phyloP scores from a whole-genome alignment of 306 rosid species.

The Mucuna pruriens region DNA sequence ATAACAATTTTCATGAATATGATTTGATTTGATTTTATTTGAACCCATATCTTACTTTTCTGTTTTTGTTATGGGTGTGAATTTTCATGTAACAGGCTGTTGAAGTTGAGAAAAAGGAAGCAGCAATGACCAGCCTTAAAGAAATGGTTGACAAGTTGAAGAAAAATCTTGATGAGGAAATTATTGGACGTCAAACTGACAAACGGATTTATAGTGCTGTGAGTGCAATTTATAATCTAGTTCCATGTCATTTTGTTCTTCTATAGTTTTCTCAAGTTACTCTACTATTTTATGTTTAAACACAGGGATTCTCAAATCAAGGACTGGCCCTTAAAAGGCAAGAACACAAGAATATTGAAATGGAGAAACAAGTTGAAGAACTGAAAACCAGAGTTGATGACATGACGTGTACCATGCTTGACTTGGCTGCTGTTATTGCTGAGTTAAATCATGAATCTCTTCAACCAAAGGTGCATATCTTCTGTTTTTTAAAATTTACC shows the following conservation, averaged over 20 bases:
- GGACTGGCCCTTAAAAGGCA: not conserved
- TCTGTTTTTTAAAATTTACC: not conserved
- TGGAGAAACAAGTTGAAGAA: conserved; percentile 7
- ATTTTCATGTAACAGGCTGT: not conserved
- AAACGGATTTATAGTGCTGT: conserved; percentile 14
- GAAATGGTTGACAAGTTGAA: conserved; percentile 1
- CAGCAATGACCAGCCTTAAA: not conserved
- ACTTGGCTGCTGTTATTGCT: not conserved
- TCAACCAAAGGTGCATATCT: not conserved
- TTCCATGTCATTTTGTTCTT: not conserved
- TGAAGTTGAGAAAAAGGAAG: conserved; percentile 13
- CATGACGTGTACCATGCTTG: conserved; percentile 10
- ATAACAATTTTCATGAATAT: not conserved
- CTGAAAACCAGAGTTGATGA: not conserved
- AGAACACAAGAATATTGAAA: not conserved
- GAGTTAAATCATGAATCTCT: not conserved
- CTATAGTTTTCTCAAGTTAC: not conserved
- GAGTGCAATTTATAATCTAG: not conserved
- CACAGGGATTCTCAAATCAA: conserved; percentile 14
- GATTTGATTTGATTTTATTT: no score
- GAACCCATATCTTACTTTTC: not conserved
- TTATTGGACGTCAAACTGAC: not conserved
- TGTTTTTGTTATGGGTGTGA: not conserved
- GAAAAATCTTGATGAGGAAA: not conserved
- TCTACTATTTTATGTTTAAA: not conserved